Base-by-base conservation (phyloP, 441 rosid species). In the Dalechampia spathulata region DNA sequence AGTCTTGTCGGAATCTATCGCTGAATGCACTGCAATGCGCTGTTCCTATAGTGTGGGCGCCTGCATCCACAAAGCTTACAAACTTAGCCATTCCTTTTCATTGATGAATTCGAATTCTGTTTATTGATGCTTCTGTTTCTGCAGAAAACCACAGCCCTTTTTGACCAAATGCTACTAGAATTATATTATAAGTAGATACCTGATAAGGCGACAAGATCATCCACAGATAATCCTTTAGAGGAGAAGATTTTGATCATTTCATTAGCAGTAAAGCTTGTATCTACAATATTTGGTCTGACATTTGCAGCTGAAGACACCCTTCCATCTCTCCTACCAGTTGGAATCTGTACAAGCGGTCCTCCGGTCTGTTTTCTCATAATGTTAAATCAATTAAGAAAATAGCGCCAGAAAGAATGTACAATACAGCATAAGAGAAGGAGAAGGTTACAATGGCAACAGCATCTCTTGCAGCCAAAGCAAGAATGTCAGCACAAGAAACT, bases 21-120 rank as follows among this genome's bases (percentile, higher is more conserved):
- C 79, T 88, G 76, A 91, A 86, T 10, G 96, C 75, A 21, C 67
- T 73, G 72, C 96, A 91, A 51, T 88, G 96, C 7, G 96, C 98
- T 28, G 74, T 22, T 69, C 96, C 96, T 20, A 91, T 80, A 10
- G 95, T 88, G 69, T 91, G 93, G 12, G 98, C 90, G 60, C 96
- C 98, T 87, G 78, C 47, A 32, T 26, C 32, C 11, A 23, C 34
- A 22, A 49, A 11, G 21, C 50, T 23, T 45, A 3, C 2, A 13
- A 13, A 19, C 7, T 10, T n/a, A n/a, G n/a, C n/a, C n/a, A n/a
- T n/a, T n/a, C n/a, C n/a, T n/a, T n/a, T n/a, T n/a, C n/a, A n/a
- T n/a, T n/a, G n/a, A n/a, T n/a, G n/a, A n/a, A n/a, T n/a, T n/a
- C n/a, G n/a, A n/a, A n/a, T n/a, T n/a, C n/a, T n/a, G n/a, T n/a